A percentile compares a stretch with the other conserved stretches of the same genome.
phyloP scores from a whole-genome alignment of 371 early-diverging fungal genomes.

The Mucor circinelloides region DNA sequence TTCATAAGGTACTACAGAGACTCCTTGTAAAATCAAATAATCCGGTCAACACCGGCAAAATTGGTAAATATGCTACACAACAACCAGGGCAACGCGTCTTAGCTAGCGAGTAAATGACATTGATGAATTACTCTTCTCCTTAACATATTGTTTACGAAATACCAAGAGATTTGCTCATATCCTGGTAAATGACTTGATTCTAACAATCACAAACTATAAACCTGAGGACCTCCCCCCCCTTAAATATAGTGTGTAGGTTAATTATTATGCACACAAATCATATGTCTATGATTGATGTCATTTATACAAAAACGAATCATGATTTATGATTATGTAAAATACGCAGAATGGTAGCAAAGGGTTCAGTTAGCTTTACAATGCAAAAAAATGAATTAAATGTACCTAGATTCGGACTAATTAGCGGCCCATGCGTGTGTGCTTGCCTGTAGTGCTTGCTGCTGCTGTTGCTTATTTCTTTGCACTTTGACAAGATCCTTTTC shows the following conservation, averaged over 20 bases:
- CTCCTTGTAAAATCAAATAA: neutral
- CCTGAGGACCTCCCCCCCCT: neutral
- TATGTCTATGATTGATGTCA: neutral
- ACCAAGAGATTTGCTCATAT: neutral
- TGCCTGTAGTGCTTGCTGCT: neutral
- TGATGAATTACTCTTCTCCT: neutral
- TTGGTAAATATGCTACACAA: neutral
- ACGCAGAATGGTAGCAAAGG: neutral
- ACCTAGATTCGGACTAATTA: conserved; percentile 1
- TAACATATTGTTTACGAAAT: neutral
- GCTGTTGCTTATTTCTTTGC: neutral
- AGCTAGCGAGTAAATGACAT: neutral
- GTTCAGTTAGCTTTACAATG: neutral
- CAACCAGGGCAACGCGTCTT: neutral
- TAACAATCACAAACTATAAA: neutral
- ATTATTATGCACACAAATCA: neutral
- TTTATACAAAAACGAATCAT: neutral
- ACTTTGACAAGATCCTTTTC: neutral
- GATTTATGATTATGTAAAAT: neutral
- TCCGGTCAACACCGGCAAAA: neutral
- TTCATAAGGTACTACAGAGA: neutral
- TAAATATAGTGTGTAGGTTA: neutral
- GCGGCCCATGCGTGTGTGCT: neutral
- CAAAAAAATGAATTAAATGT: conserved; percentile 2
- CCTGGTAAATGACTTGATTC: neutral